Conservation (phyloP, 2,329 filamentous ascomycete species). For the Penicillium sp. region DNA sequence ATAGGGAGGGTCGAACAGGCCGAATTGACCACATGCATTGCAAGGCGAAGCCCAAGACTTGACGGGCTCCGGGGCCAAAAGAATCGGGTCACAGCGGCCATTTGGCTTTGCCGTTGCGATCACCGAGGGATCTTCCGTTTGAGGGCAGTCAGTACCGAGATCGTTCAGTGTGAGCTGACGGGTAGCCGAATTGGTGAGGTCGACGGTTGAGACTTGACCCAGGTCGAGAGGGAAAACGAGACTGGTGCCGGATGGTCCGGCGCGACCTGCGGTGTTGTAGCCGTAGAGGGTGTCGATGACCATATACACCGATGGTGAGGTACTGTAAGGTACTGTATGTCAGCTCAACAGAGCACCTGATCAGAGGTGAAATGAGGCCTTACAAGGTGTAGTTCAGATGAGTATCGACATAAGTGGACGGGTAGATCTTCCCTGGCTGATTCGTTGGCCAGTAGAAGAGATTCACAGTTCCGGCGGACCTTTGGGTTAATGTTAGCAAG, state of each 20-base stretch:
- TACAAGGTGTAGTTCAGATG: conserved; percentile 20
- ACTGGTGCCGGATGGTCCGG: conserved; percentile 19
- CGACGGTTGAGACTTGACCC: conserved; percentile 18
- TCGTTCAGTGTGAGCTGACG: conserved; percentile 18
- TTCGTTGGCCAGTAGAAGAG: conserved; percentile 21
- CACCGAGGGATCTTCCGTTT: conserved; percentile 12
- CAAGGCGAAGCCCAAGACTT: conserved; percentile 22
- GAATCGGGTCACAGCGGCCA: conserved; percentile 18
- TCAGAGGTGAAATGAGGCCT: background rate
- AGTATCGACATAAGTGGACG: conserved; percentile 16
- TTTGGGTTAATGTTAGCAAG: conserved; percentile 3
- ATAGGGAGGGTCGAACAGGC: conserved; percentile 20
- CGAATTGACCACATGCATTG: conserved; percentile 18
- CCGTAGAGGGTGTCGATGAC: conserved; percentile 17
- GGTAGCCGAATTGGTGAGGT: conserved; percentile 9
- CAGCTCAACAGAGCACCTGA: background rate
- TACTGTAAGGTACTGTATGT: conserved; percentile 2
- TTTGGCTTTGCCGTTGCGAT: conserved; percentile 12
- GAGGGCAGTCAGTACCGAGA: conserved; percentile 18
- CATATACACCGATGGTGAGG: conserved; percentile 22
- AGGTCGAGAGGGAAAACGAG: conserved; percentile 18
- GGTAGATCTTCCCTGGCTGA: conserved; percentile 6
- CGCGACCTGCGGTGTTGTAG: conserved; percentile 17
- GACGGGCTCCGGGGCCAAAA: conserved; percentile 16
- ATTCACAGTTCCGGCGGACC: conserved; percentile 19